phyloP scores from a whole-genome alignment of 2,329 filamentous ascomycete genomes.

The Alternaria angustiovoidea region DNA sequence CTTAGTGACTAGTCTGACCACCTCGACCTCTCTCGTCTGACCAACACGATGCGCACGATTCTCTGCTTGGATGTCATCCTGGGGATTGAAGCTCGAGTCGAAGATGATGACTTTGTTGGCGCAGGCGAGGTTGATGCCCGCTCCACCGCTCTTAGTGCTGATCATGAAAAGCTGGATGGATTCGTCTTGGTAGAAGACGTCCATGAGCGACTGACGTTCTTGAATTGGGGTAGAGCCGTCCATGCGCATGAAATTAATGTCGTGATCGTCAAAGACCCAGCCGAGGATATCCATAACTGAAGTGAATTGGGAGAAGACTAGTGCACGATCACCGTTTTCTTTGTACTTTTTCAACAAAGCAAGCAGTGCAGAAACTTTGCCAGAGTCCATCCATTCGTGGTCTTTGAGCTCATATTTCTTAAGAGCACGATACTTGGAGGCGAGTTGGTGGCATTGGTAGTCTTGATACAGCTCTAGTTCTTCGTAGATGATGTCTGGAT shows the following conservation, averaged over 20 bases:
- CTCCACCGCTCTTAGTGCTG: conserved; percentile 93
- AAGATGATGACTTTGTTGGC: conserved; percentile 99
- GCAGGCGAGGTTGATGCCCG: conserved; percentile 92
- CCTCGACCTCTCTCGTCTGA: conserved; percentile 88
- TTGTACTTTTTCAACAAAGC: conserved; percentile 77
- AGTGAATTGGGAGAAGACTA: conserved; percentile 94
- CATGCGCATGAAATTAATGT: conserved; percentile 82
- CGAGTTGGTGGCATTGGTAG: conserved; percentile 68
- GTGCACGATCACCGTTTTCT: conserved; percentile 80
- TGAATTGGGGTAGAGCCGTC: conserved; percentile 84
- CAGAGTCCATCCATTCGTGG: conserved; percentile 74
- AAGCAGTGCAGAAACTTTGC: conserved; percentile 84
- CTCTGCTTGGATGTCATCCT: conserved; percentile 98
- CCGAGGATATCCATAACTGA: conserved; percentile 90
- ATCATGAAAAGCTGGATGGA: conserved; percentile 90
- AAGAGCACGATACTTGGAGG: conserved; percentile 61
- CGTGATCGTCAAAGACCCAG: conserved; percentile 76
- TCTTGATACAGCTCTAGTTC: conserved; percentile 66
- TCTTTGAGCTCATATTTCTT: conserved; percentile 66
- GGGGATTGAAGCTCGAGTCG: conserved; percentile 95
- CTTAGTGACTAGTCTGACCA: conserved; percentile 81
- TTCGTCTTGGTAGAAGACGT: conserved; percentile 79
- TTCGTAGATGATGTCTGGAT: conserved; percentile 62
- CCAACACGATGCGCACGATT: conserved; percentile 96
- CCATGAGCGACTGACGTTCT: conserved; percentile 85